Evolutionary conservation across 164 flowering plant species (phyloP).

Genomic region (Vitis cinerea): DNA sequence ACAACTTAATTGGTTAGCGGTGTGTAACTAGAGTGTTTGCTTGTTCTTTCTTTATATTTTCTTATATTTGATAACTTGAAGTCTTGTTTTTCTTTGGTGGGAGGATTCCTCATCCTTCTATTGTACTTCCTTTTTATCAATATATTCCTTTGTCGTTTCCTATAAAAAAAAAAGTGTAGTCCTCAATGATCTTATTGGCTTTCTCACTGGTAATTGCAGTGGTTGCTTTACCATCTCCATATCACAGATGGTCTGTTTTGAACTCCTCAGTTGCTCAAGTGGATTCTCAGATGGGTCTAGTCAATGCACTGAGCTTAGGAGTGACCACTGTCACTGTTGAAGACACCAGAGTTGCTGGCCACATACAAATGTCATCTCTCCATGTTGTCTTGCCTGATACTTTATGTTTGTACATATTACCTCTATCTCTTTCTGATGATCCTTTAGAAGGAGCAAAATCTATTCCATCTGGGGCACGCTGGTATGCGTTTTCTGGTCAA

Average conservation of each 20-base stretch:
- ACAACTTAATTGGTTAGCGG: too few species aligned
- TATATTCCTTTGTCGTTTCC: too few species aligned
- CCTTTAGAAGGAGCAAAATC: constrained; percentile 50
- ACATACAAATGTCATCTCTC: constrained; percentile 70
- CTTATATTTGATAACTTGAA: too few species aligned
- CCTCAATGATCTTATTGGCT: constrained; percentile 6
- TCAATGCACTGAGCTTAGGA: constrained; percentile 61
- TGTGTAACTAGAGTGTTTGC: too few species aligned
- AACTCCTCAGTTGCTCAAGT: constrained; percentile 79
- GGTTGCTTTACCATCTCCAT: constrained; percentile 72
- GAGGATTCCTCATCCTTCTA: too few species aligned
- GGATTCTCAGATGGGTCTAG: constrained; percentile 54
- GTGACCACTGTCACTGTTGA: constrained; percentile 66
- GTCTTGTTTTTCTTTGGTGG: too few species aligned
- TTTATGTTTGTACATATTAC: constrained; percentile 53
- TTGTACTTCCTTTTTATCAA: too few species aligned
- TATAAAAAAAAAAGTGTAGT: neutral
- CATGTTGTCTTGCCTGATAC: constrained; percentile 81
- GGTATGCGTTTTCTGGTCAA: constrained; percentile 69
- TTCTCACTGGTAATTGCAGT: constrained; percentile 35
- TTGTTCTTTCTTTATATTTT: too few species aligned
- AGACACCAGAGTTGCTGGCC: constrained; percentile 85
- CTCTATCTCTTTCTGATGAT: constrained; percentile 52
- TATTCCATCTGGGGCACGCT: constrained; percentile 47
- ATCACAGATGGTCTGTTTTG: constrained; percentile 68